Base-by-base conservation (phyloP, 179 eudicot genomes). In the Beta macrorhiza region DNA sequence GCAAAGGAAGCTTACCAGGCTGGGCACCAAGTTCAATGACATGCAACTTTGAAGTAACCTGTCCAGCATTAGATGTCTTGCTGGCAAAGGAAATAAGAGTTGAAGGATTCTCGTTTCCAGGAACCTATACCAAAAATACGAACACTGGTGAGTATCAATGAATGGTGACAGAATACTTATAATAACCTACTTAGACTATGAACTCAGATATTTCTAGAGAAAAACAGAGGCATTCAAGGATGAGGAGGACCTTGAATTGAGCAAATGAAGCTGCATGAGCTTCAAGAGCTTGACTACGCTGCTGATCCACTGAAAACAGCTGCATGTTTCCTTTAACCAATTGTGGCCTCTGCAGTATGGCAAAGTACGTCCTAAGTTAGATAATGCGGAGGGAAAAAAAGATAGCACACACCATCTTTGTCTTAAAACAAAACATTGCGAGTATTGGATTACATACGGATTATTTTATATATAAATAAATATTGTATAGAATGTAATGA, bases 11-110 rank as follows among this genome's bases (percentile, higher is more conserved):
- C 77, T 14, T 29, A 94, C 98, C 98, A 90, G 96, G 89, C 87
- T 91, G 97, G 49, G 97, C 98, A 75, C 98, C 98, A 78, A 94
- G 98, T 87, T 94, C 98, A 80, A 94, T 93, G 32, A 94, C 89
- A 81, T 93, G 98, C 84, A 94, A 84, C 85, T 94, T 94, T 53
- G 98, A 94, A 20, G 90, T 87, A 78, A 88, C 79, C 76, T 91
- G 95, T 19, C 98, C 98, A 86, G 98, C 97, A 89, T 91, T 94
- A 17, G 89, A 79, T 0, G 92, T 77, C 86, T 94, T 94, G 70
- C 97, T 91, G n/a, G 98, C 98, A 89, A 94, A 94, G 77, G 92
- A 90, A 32, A 94, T 91, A 52, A 94, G 95, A 68, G 92, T 84
- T 1, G 95, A 93, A 78, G 89, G 86, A 78, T 88, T 92, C 64